phyloP scores from a whole-genome alignment of 2,329 filamentous ascomycete species.

The Keithomyces neogunnii region DNA sequence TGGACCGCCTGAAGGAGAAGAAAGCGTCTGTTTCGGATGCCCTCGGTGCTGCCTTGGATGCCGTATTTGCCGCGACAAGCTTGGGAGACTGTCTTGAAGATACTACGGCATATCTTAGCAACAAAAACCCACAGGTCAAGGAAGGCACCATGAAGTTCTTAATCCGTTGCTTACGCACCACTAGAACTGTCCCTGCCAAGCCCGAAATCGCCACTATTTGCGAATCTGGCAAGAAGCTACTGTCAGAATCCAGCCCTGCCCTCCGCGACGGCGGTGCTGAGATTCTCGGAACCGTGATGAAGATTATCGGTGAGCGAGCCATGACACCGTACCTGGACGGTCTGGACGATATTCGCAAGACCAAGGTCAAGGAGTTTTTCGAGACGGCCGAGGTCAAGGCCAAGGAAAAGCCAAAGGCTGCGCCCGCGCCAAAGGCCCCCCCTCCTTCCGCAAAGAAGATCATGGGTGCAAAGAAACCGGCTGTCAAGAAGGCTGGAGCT shows the following conservation, averaged over 20 bases:
- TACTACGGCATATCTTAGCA: constrained; percentile 70
- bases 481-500: constrained; percentile 36
- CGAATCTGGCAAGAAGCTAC: constrained; percentile 80
- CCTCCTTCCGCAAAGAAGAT: constrained; percentile 39
- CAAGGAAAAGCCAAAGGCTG: constrained; percentile 70
- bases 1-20: constrained; percentile 97
- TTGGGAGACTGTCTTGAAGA: constrained; percentile 88
- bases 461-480: constrained; percentile 32
- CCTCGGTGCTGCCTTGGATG: constrained; percentile 74
- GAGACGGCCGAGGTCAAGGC: constrained; percentile 48
- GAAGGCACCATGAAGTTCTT: constrained; percentile 91
- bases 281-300: constrained; percentile 90
- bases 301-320: constrained; percentile 91
- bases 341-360: constrained; percentile 90
- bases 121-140: constrained; percentile 98
- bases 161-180: constrained; percentile 77
- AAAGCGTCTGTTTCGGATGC: constrained; percentile 85
- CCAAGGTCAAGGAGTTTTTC: constrained; percentile 88
- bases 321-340: constrained; percentile 92
- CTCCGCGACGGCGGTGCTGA: constrained; percentile 86
- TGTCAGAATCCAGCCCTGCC: constrained; percentile 80
- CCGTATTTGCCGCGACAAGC: constrained; percentile 54
- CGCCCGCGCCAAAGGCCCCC: constrained; percentile 48
- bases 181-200: constrained; percentile 74
- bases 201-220: constrained; percentile 76